A percentile compares a stretch with the other conserved stretches of the same genome.
Conservation (phyloP, 2,329 filamentous ascomycete genomes). For the Penicillium psychrosexuale region DNA sequence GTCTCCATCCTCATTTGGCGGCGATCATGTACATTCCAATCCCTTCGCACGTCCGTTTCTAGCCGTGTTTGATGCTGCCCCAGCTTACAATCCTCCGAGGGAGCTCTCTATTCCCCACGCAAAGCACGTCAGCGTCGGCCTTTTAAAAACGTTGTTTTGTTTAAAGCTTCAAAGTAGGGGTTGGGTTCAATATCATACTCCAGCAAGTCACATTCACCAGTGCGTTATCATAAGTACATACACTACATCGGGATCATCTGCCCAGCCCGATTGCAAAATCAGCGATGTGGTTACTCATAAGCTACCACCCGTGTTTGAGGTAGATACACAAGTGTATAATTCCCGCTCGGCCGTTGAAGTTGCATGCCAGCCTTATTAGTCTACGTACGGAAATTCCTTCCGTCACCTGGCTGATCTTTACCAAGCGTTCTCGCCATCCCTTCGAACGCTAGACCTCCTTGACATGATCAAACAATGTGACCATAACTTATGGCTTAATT, state of each 20-base stretch:
- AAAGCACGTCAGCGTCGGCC: conserved; percentile 18
- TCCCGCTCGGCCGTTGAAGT: background rate
- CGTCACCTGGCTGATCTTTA: conserved; percentile 13
- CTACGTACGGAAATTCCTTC: conserved; percentile 15
- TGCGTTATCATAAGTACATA: background rate
- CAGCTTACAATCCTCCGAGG: conserved; percentile 6
- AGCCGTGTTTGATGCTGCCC: conserved; percentile 9
- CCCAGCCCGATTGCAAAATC: conserved; percentile 4
- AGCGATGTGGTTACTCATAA: background rate
- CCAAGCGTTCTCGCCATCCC: conserved; percentile 11
- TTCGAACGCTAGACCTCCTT: conserved; percentile 8
- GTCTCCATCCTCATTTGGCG: background rate
- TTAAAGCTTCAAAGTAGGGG: conserved; percentile 1
- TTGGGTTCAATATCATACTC: background rate
- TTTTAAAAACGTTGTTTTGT: background rate
- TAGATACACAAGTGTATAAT: background rate
- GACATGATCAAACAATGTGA: conserved; percentile 18
- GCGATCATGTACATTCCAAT: conserved; percentile 18
- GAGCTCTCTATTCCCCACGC: conserved; percentile 17
- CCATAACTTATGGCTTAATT: background rate
- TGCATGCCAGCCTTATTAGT: conserved; percentile 12
- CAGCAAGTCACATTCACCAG: background rate
- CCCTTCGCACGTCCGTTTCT: conserved; percentile 16
- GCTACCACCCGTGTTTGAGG: background rate
- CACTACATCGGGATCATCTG: background rate